phyloP scores from a whole-genome alignment of 2,329 filamentous ascomycete genomes.

The Fonsecaea monophora region DNA sequence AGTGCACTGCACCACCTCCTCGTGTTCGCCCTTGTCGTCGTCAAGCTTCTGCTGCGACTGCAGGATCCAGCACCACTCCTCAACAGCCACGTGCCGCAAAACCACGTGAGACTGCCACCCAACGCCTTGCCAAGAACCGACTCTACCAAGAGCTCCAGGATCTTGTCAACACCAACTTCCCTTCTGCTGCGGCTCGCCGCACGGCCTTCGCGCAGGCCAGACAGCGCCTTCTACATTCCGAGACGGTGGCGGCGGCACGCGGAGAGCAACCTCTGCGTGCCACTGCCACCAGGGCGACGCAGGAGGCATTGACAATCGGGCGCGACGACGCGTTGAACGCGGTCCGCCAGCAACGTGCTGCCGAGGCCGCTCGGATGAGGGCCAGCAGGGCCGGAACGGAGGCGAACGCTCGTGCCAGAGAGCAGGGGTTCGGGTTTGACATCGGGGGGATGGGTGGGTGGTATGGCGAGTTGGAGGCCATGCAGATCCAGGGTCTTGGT shows the following conservation, averaged over 20 bases:
- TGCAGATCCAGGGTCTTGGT: conserved; percentile 20
- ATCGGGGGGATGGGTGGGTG: conserved; percentile 25
- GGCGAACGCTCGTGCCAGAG: conserved; percentile 1
- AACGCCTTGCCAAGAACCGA: neutral
- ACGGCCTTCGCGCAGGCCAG: conserved; percentile 18
- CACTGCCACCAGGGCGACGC: conserved; percentile 14
- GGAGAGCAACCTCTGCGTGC: conserved; percentile 12
- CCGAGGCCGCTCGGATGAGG: conserved; percentile 4
- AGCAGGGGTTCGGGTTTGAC: conserved; percentile 5
- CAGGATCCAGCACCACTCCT: neutral
- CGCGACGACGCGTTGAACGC: neutral
- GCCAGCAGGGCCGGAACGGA: neutral
- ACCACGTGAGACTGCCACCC: neutral
- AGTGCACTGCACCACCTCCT: neutral
- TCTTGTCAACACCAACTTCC: conserved; percentile 5
- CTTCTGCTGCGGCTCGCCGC: conserved; percentile 12
- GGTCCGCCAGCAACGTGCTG: neutral
- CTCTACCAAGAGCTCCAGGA: conserved; percentile 8
- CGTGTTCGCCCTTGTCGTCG: neutral
- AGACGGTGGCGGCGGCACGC: conserved; percentile 27
- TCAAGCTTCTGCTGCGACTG: neutral
- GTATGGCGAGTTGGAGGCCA: conserved; percentile 25
- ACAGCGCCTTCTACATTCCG: conserved; percentile 22
- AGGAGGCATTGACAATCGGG: neutral
- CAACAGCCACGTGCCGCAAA: no score